Percentiles rank a stretch among this genome's conserved stretches.
Evolutionary conservation across 257 asterid species (phyloP).

Genomic region (Solanum virginianum): DNA sequence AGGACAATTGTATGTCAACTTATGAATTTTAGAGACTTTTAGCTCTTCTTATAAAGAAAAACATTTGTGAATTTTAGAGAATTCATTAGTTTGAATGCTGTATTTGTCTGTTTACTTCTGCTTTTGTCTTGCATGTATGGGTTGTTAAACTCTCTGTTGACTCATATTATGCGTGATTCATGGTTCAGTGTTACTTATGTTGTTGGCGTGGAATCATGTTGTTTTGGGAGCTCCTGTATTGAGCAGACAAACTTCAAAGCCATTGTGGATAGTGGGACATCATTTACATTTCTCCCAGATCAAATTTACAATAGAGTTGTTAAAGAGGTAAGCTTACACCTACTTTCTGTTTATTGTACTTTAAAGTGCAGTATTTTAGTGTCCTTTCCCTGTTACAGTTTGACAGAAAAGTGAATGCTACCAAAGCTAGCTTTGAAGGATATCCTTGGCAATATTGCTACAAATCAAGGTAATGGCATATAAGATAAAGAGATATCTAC

Average conservation of each 20-base stretch:
- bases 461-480: conserved; percentile 50
- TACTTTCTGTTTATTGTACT: neutral
- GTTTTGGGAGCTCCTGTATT: conserved; percentile 55
- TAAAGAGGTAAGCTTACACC: conserved; percentile 33
- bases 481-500: neutral
- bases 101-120: neutral
- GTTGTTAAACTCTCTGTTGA: neutral
- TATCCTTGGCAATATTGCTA: conserved; percentile 84
- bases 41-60: neutral
- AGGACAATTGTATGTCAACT: conserved; percentile 37
- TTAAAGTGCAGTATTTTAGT: neutral
- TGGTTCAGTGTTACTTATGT: conserved; percentile 48
- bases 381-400: conserved; percentile 27
- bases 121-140: neutral
- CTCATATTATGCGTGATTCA: neutral
- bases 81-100: neutral
- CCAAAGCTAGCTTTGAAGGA: conserved; percentile 57
- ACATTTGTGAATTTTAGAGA: neutral
- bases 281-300: conserved; percentile 65
- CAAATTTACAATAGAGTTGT: conserved; percentile 44
- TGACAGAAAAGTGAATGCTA: conserved; percentile 52
- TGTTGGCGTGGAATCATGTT: conserved; percentile 56
- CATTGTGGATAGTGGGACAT: conserved; percentile 76
- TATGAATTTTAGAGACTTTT: neutral
- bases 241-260: conserved; percentile 36